These are phyloP conservation scores for Solanum etuberosum DNA, from an alignment of 257 asterid genomes.

Conservation along the genomic window DNA sequence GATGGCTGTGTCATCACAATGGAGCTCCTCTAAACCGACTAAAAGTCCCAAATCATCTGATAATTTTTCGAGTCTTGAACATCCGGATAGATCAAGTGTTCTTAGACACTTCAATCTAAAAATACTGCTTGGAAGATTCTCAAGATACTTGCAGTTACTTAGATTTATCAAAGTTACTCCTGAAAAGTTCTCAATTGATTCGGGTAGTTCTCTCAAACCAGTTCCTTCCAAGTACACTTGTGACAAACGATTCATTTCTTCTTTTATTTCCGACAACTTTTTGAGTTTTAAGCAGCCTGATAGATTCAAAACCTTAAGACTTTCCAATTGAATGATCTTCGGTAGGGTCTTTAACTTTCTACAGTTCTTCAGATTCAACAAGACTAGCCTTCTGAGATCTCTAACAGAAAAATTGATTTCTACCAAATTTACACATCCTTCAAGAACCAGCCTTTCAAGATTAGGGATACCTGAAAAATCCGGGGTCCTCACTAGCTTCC, in stretches of 20 bases:
- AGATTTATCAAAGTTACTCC: background rate
- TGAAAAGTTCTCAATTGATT: background rate
- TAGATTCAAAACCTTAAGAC: background rate
- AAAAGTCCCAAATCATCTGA: background rate
- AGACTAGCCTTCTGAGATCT: background rate
- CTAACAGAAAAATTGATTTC: background rate
- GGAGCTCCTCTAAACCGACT: background rate
- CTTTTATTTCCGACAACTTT: background rate
- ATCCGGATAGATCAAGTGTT: background rate
- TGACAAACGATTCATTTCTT: background rate
- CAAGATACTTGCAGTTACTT: background rate
- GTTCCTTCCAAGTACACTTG: background rate
- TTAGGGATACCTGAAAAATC: conserved; percentile 6
- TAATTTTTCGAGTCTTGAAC: background rate
- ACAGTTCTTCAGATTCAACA: conserved; percentile 3
- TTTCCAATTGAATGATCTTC: background rate
- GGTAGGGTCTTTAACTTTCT: background rate
- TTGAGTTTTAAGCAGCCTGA: conserved; percentile 4
- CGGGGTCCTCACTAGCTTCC: background rate
- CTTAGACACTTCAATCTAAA: background rate
- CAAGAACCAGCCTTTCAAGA: conserved; percentile 9
- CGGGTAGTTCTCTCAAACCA: background rate
- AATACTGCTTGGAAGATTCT: background rate
- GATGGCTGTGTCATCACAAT: background rate
- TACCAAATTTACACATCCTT: conserved; percentile 2